Conservation (phyloP, 495 filamentous ascomycete species). For the Aspergillus avenaceus region DNA sequence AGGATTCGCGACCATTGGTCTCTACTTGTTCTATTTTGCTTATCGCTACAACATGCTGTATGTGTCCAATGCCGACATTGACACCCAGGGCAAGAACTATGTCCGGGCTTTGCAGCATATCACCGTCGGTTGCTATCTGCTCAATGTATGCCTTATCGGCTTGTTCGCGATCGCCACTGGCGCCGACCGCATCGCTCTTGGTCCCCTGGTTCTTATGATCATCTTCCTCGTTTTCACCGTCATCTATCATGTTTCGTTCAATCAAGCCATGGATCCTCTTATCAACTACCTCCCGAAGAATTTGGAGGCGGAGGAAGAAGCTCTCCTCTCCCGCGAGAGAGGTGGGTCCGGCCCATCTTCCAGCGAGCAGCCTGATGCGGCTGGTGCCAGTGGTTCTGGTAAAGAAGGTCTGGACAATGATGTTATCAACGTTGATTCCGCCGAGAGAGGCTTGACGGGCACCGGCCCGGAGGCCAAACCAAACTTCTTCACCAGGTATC, state of each 20-base stretch:
- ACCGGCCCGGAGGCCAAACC: slow-evolving; percentile 39
- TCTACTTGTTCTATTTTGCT: slow-evolving; percentile 86
- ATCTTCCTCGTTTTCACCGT: slow-evolving; percentile 74
- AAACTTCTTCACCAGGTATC: slow-evolving; percentile 62
- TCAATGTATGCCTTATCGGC: slow-evolving; percentile 82
- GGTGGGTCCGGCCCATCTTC: slow-evolving; percentile 13
- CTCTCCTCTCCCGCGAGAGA: slow-evolving; percentile 45
- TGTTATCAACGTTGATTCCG: slow-evolving; percentile 28
- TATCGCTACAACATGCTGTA: slow-evolving; percentile 96
- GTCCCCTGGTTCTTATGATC: slow-evolving; percentile 81
- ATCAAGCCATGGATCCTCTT: slow-evolving; percentile 72
- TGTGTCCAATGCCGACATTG: slow-evolving; percentile 76
- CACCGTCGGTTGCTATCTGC: slow-evolving; percentile 81
- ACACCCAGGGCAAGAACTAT: slow-evolving; percentile 89
- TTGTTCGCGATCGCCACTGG: slow-evolving; percentile 70
- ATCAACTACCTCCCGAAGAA: slow-evolving; percentile 76
- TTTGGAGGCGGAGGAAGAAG: slow-evolving; percentile 61
- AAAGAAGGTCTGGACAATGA: slow-evolving; percentile 25
- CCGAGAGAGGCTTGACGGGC: slow-evolving; percentile 32
- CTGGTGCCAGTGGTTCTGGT: slow-evolving; percentile 16
- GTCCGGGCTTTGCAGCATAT: slow-evolving; percentile 88
- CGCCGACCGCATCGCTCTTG: slow-evolving; percentile 54
- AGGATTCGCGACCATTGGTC: slow-evolving; percentile 78
- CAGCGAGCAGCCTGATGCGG: slow-evolving; percentile 26
- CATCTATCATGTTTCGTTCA: slow-evolving; percentile 80